Evolutionary conservation across 768 basidiomycete genomes (phyloP), one percentile per base, ranked within the genome.

Genomic region (Mycena vitilis): DNA sequence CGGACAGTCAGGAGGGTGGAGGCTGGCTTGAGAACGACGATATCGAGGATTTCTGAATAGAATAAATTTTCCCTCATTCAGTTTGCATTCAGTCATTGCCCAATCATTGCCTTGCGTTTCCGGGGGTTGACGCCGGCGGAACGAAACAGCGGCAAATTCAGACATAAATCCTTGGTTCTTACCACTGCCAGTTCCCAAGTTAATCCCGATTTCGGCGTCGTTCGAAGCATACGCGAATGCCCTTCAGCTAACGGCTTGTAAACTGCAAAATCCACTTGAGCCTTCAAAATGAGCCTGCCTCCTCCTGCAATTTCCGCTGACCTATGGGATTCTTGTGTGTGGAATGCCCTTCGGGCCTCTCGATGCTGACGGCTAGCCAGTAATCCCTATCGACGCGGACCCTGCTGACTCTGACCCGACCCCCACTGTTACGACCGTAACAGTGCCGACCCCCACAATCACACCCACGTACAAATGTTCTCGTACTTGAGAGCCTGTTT

Each of bases 1-100:
- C 75, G 22, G 81, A 79, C 68, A 69, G 78, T 44, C 77, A 79
- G 42, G 79, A 81, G 40, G 81, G 81, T 25, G 79, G 80, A 57
- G 81, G 82, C 18, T 78, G 69, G 70, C 22, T 69, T 15, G 75
- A 73, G 40, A 75, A 72, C 5, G 74, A 70, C 11, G 74, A 75
- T 44, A 71, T 65, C 0, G 79, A 79, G 18, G 80, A 77, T n/a
- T 78, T 75, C 5, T 78, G 74, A 15, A 75, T 73, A 15, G 2
- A 15, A 40, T 40, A 45, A 15, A 45, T 45, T 44, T 44, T 44
- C 4, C 4, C 42, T 44, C 18, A 16, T 13, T 40, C 8, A 6
- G 6, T 7, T 40, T 40, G 6, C 38, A 6, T 40, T 40, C 38
- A n/a, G 38, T 13, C 38, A 7, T 7, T 40, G 38, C 38, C 8